phyloP scores from a whole-genome alignment of 495 filamentous ascomycete genomes.

The Tuber borchii region DNA sequence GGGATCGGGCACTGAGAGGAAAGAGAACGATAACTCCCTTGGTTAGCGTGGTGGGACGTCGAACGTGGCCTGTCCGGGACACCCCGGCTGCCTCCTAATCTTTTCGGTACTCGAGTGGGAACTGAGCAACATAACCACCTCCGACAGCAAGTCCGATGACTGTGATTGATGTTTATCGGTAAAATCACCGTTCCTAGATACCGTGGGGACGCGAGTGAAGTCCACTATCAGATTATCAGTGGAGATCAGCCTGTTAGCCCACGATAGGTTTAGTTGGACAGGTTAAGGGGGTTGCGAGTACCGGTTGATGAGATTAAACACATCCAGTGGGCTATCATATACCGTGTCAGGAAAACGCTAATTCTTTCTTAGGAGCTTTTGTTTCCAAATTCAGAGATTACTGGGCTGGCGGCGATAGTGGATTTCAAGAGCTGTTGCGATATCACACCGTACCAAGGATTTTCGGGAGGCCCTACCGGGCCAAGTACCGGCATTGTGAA shows the following conservation, averaged over 20 bases:
- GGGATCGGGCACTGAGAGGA: background rate
- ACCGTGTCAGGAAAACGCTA: background rate
- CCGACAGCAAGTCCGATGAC: conserved; percentile 1
- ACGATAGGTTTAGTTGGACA: background rate
- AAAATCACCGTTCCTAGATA: background rate
- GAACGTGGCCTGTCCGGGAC: background rate
- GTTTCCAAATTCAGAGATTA: background rate
- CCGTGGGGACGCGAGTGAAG: background rate
- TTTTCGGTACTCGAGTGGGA: background rate
- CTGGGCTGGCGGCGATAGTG: background rate
- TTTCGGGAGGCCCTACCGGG: background rate
- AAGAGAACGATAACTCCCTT: background rate
- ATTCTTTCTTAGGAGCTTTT: background rate
- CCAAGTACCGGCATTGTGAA: background rate
- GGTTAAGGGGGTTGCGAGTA: background rate
- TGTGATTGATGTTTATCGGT: background rate
- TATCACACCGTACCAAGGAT: background rate
- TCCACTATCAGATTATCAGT: background rate
- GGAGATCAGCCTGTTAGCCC: background rate
- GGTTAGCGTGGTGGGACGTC: background rate
- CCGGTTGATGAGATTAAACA: background rate
- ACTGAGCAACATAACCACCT: background rate
- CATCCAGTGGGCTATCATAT: background rate
- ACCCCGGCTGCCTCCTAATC: background rate
- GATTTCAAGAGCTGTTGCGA: background rate